Percentiles rank a stretch among this genome's conserved stretches.
These are phyloP conservation scores for Sanghuangporus sanghuang DNA, from an alignment of 1,284 basidiomycete species.

Conservation along the genomic window DNA sequence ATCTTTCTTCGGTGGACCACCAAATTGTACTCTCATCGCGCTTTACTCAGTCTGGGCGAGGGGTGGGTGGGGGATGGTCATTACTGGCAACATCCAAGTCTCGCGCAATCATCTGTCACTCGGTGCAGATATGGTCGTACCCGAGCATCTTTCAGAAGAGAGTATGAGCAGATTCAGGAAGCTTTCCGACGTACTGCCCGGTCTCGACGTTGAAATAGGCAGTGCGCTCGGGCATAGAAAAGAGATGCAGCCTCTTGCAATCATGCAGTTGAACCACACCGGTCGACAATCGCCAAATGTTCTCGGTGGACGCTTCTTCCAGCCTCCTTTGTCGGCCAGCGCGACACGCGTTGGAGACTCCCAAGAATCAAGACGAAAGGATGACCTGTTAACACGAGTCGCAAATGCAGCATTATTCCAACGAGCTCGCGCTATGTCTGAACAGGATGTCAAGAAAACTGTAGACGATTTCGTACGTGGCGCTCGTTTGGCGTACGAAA, in stretches of 20 bases:
- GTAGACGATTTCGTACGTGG: conserved; percentile 68
- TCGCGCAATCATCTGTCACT: conserved; percentile 67
- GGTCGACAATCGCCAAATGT: conserved; percentile 83
- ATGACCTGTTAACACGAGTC: conserved; percentile 33
- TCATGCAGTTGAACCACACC: conserved; percentile 84
- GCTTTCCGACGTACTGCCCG: conserved; percentile 48
- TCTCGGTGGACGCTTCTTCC: conserved; percentile 60
- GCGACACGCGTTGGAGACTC: conserved; percentile 48
- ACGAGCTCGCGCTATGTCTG: conserved; percentile 56
- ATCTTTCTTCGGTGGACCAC: conserved; percentile 61
- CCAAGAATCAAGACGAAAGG: conserved; percentile 23
- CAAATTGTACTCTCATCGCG: conserved; percentile 55
- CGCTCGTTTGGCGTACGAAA: conserved; percentile 57
- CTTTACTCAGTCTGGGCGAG: conserved; percentile 79
- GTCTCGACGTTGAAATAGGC: neutral
- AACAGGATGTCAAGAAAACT: conserved; percentile 55
- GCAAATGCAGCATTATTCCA: conserved; percentile 57
- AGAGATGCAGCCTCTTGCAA: conserved; percentile 36
- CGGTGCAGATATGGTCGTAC: conserved; percentile 76
- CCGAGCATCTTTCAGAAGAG: conserved; percentile 36
- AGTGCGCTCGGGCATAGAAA: neutral
- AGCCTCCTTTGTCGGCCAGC: conserved; percentile 70
- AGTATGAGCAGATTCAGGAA: conserved; percentile 45
- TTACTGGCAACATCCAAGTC: conserved; percentile 89
- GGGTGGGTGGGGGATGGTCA: conserved; percentile 83